Base-by-base conservation (phyloP, 75 land plant species). In the Sequoia sempervirens region DNA sequence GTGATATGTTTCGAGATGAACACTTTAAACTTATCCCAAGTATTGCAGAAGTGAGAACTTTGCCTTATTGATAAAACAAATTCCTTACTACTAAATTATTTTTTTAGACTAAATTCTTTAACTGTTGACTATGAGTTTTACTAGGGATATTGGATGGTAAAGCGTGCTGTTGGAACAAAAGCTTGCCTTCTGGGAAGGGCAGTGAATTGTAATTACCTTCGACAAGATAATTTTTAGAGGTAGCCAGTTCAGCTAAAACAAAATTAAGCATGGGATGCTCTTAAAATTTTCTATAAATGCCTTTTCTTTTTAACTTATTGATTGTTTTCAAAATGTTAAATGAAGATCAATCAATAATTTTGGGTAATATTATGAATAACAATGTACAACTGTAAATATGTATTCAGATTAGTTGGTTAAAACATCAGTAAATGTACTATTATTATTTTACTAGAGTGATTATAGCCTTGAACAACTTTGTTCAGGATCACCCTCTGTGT, bases 101-200 rank as follows among this genome's bases (percentile, higher is more conserved):
- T 66, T 40, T 43, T 61, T n/a, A 61, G 4, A 30, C 26, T 80
- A 80, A 20, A 9, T 66, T 66, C 15, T 61, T 30, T 81, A 36
- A 23, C 41, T 40, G 36, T 58, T 36, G 1, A 23, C 75, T 81
- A 10, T n/a, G 5, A 53, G 26, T 52, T 12, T 41, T 79, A 36
- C 64, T 87, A 97, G 98, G 99, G 99, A 26, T 94, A 94, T 85
- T 97, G 99, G 99, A 92, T 97, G 89, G 94, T 95, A 20, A 95
- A 92, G 85, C 93, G 97, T 75, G 99, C 99, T 68, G 99, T 97
- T 54, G 99, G 99, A 28, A 90, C 93, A 54, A 95, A 91, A 89
- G 93, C 99, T 78, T 96, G 98, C 86, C 88, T 91, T 0, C 50
- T 97, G 56, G 99, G 96, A 47, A 94, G 90, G 87, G 97, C 97